A percentile compares a stretch with the other conserved stretches of the same genome.
Evolutionary conservation across 2,329 filamentous ascomycete genomes (phyloP).

Genomic region (Fusarium pseudocircinatum): DNA sequence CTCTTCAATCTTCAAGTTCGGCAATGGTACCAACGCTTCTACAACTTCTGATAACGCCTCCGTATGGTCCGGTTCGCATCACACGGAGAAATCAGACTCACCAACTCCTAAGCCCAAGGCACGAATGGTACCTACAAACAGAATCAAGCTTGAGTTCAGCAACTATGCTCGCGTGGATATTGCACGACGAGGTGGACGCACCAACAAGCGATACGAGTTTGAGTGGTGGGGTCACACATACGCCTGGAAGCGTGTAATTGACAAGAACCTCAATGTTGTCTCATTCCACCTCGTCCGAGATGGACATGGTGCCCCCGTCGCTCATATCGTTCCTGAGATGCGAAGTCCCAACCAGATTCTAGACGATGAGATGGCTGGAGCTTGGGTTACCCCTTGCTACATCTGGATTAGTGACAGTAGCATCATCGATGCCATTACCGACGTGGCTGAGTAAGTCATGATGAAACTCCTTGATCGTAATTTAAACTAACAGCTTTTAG

Average conservation of each 20-base stretch:
- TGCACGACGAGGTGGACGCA: conserved; percentile 70
- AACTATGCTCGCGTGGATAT: conserved; percentile 96
- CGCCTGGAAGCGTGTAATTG: conserved; percentile 81
- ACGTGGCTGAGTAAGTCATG: conserved; percentile 82
- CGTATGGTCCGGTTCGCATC: conserved; percentile 40
- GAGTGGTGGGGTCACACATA: conserved; percentile 93
- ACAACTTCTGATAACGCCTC: conserved; percentile 37
- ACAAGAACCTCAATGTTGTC: conserved; percentile 72
- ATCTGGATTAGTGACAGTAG: conserved; percentile 86
- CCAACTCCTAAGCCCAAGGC: conserved; percentile 48
- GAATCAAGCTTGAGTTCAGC: conserved; percentile 90
- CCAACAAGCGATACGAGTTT: conserved; percentile 84
- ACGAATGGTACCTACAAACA: conserved; percentile 70
- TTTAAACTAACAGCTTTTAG: conserved; percentile 57
- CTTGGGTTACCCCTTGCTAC: conserved; percentile 89
- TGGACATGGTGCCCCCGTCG: conserved; percentile 70
- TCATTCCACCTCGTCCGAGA: conserved; percentile 83
- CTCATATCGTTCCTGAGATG: conserved; percentile 85
- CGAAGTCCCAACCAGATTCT: conserved; percentile 75
- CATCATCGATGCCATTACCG: conserved; percentile 75
- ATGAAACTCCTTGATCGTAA: not conserved
- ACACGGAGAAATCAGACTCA: conserved; percentile 26
- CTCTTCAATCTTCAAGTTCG: conserved; percentile 37
- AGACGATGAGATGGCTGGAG: conserved; percentile 80
- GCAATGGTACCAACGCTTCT: conserved; percentile 20